phyloP scores from a whole-genome alignment of 2,329 filamentous ascomycete species.

The Drechslerella stenobrocha region DNA sequence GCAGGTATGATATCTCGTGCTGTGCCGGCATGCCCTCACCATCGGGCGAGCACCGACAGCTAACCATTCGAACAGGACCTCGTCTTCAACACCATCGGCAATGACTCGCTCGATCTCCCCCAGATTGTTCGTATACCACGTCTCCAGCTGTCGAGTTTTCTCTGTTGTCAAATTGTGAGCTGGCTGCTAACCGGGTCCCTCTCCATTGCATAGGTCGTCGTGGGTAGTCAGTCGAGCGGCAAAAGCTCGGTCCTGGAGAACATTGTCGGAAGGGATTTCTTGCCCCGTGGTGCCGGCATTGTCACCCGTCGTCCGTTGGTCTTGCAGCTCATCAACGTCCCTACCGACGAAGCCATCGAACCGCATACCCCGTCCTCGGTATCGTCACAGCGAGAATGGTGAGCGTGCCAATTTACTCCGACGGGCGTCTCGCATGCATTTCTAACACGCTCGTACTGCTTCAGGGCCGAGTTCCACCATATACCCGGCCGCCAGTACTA shows the following conservation, averaged over 20 bases:
- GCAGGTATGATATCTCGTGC: slow-evolving; percentile 65
- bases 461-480: slow-evolving; percentile 97
- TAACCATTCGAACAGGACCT: slow-evolving; percentile 43
- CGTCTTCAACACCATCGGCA: slow-evolving; percentile 99
- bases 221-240: slow-evolving; percentile 95
- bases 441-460: slow-evolving; percentile 19
- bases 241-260: slow-evolving; percentile 99
- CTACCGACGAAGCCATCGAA: slow-evolving; percentile 67
- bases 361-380: slow-evolving; percentile 78
- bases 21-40: slow-evolving; percentile 12
- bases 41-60: slow-evolving; percentile 33
- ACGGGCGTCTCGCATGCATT: not conserved
- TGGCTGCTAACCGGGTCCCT: slow-evolving; percentile 45
- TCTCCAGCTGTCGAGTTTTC: slow-evolving; percentile 25
- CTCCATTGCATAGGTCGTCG: slow-evolving; percentile 72
- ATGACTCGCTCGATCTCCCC: slow-evolving; percentile 93
- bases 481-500: slow-evolving; percentile 85
- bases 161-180: slow-evolving; percentile 21
- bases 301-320: slow-evolving; percentile 93
- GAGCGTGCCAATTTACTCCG: slow-evolving; percentile 57
- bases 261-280: slow-evolving; percentile 95
- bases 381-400: slow-evolving; percentile 63
- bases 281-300: slow-evolving; percentile 94
- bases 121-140: slow-evolving; percentile 77
- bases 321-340: slow-evolving; percentile 95